phyloP scores from a whole-genome alignment of 345 rosid species.

The Dipteronia dyeriana region DNA sequence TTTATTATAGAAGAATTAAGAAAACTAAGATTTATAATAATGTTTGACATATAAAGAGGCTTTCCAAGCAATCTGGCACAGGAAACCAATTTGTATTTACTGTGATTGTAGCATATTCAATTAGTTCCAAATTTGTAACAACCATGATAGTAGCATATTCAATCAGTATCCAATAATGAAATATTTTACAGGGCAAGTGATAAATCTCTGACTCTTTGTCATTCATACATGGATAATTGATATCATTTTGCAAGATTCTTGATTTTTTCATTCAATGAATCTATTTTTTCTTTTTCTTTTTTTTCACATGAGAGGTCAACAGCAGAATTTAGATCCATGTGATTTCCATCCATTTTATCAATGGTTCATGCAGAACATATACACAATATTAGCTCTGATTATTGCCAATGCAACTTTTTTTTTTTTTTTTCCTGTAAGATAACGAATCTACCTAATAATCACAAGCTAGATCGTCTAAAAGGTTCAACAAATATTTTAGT shows the following conservation, averaged over 20 bases:
- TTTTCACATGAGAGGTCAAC: neutral
- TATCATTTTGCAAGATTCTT: neutral
- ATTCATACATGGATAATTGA: neutral
- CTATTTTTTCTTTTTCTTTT: too few species aligned
- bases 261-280: neutral
- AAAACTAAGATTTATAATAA: neutral
- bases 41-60: neutral
- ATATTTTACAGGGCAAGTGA: neutral
- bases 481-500: neutral
- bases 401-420: neutral
- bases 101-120: neutral
- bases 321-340: neutral
- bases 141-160: neutral
- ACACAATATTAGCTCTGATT: neutral
- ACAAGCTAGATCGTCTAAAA: neutral
- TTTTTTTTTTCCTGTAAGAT: neutral
- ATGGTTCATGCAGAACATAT: neutral
- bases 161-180: neutral
- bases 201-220: neutral
- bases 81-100: neutral
- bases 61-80: neutral
- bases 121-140: neutral
- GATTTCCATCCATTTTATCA: neutral
- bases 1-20: neutral
- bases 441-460: neutral